Evolutionary conservation across 2,329 filamentous ascomycete genomes (phyloP), one percentile per base, ranked within the genome.

Genomic region (Helotiales sp.): DNA sequence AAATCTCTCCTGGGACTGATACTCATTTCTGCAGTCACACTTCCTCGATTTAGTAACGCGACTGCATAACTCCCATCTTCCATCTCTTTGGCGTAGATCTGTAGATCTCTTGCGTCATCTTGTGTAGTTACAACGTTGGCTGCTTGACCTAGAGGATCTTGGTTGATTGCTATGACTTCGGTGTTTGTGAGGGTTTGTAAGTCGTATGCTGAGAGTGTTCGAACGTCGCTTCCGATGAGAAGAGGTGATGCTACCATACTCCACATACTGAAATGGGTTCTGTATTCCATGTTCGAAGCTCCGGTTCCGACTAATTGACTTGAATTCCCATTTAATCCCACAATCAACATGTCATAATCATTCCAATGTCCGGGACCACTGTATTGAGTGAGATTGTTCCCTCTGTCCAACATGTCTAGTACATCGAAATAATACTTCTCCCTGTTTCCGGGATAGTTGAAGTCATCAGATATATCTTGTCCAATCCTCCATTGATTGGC

Each of bases 401-500:
- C 79, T 30, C 78, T 72, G 65, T 81, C 82, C 27, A 80, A 63
- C 52, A 82, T 81, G 52, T 73, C 70, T 2, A 72, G 34, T 0
- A 66, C 63, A 49, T 65, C 64, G 40, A 65, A 65, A 46, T 62
- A 66, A 36, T 65, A 63, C 9, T 65, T 62, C 10, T 65, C 58
- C 5, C 63, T 25, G 33, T 65, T 60, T 13, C 63, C 63, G 24
- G 63, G 63, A 53, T 66, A 64, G 34, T 64, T 64, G 49, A 68
- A 68, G 8, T 67, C 65, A 22, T 67, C 67, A 13, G 65, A 67
- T 46, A 79, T 79, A 62, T 79, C 77, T 5, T 68, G 72, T 55
- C 72, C 77, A 70, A 77, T 80, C 57, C 73, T 73, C 75, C 73
- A 81, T 31, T 75, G 78, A 55, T 80, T 78, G 2, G 77, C 80